Base-by-base conservation (phyloP, 176 grass and related monocot genomes). In the Musa acuminata region DNA sequence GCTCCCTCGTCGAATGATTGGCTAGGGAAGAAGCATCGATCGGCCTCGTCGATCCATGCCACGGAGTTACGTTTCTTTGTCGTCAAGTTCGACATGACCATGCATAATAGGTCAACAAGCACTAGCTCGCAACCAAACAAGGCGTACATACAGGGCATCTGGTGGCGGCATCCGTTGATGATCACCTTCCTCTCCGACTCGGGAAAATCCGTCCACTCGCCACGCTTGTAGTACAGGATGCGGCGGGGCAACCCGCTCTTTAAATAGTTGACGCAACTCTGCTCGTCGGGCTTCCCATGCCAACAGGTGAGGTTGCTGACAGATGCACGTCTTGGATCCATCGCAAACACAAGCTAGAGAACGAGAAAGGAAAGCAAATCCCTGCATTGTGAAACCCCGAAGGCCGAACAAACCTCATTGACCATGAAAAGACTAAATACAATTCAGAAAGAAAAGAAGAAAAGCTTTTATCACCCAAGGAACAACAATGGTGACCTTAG, bases 71-170 rank as follows among this genome's bases (percentile, higher is more conserved):
- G 87, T 55, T 88, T 95, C 80, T 73, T 78, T 17, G 78, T 80
- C 72, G 69, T 84, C 83, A 82, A 48, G 49, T 95, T 90, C 21
- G 90, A 81, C 54, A 85, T 13, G 25, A 81, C 88, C 85, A 95
- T 88, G 53, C 88, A 90, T 35, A 95, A 72, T 72, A 95, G 90
- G 77, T 90, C 88, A 80, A 95, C 81, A 53, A 88, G 75, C 62
- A 88, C 4, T 73, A 71, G 66, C 23, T 90, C 67, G 80, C 74
- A 81, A 48, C 87, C 83, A 73, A 82, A 67, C 70, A 85, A 84
- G 72, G 76, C 60, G 9, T 82, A 81, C 57, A 71, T 77, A 66
- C 88, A 86, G 9, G 91, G 90, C 71, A 86, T 86, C 27, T 75
- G 73, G 9, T 79, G 29, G 66, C 51, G 84, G 59, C 86, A 90